Evolutionary conservation across 306 rosid genomes (phyloP).

Genomic region (Hylodesmum podocarpum): DNA sequence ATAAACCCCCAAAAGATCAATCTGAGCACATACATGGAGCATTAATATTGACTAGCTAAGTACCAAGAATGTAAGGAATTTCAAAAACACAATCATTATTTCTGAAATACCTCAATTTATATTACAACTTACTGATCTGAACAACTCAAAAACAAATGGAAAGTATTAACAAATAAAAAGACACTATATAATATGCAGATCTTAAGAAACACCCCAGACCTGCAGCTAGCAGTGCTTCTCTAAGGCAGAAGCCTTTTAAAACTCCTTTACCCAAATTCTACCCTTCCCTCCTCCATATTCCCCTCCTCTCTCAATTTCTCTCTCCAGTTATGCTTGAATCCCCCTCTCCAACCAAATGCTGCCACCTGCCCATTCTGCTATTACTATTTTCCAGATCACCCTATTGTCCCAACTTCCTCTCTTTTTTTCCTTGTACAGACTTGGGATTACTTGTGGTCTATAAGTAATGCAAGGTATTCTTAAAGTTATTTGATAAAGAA

Average conservation of each 20-base stretch:
- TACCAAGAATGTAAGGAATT: neutral
- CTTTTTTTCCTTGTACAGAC: neutral
- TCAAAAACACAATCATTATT: conserved; percentile 1
- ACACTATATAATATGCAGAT: no score
- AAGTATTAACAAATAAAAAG: no score
- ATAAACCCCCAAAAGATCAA: neutral
- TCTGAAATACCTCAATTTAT: neutral
- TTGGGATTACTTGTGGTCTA: neutral
- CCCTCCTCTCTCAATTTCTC: neutral
- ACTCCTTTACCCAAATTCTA: no score
- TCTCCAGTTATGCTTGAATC: neutral
- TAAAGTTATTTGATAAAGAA: conserved; percentile 2
- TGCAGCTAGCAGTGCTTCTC: no score
- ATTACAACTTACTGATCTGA: no score
- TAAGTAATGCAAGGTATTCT: neutral
- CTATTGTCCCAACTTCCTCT: neutral
- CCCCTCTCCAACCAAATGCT: no score
- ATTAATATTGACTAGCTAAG: neutral
- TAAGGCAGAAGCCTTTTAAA: no score
- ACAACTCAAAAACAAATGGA: no score
- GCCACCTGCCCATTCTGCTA: no score
- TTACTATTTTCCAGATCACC: no score
- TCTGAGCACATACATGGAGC: conserved; percentile 11
- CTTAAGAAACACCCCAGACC: no score
- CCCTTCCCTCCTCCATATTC: no score